A percentile compares a stretch with the other conserved stretches of the same genome.
Conservation (phyloP, 2,329 filamentous ascomycete genomes). For the Magnaporthiopsis poae region DNA sequence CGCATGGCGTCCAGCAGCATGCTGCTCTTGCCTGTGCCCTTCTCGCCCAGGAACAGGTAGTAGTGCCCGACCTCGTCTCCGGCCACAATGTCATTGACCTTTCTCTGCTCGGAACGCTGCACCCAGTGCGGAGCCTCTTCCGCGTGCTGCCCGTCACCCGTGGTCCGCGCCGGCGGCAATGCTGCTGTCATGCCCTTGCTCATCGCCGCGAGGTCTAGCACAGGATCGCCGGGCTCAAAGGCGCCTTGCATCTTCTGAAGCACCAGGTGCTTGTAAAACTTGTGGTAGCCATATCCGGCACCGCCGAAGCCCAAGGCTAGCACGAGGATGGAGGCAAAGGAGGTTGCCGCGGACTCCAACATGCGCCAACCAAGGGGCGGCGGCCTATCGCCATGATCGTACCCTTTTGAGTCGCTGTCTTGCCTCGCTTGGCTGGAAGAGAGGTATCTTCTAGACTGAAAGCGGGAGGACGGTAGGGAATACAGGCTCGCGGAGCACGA, state of each 20-base stretch:
- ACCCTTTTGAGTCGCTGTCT: background rate
- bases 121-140: slow-evolving; percentile 59
- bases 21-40: slow-evolving; percentile 90
- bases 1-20: slow-evolving; percentile 95
- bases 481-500: background rate
- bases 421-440: background rate
- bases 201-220: slow-evolving; percentile 66
- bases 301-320: slow-evolving; percentile 54
- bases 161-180: slow-evolving; percentile 17
- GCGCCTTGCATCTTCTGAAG: slow-evolving; percentile 87
- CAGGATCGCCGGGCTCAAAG: slow-evolving; percentile 84
- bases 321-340: slow-evolving; percentile 63
- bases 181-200: slow-evolving; percentile 45
- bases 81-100: slow-evolving; percentile 71
- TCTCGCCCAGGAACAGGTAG: slow-evolving; percentile 84
- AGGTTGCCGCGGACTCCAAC: slow-evolving; percentile 65
- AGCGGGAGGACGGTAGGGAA: no score
- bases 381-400: no score
- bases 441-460: background rate
- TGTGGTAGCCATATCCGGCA: slow-evolving; percentile 70
- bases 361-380: slow-evolving; percentile 47
- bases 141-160: slow-evolving; percentile 20
- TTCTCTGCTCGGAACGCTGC: slow-evolving; percentile 66
- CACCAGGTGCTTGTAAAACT: slow-evolving; percentile 79
- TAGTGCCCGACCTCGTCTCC: slow-evolving; percentile 73